Evolutionary conservation across 768 basidiomycete species (phyloP).

Genomic region (Auriculariales sp.): DNA sequence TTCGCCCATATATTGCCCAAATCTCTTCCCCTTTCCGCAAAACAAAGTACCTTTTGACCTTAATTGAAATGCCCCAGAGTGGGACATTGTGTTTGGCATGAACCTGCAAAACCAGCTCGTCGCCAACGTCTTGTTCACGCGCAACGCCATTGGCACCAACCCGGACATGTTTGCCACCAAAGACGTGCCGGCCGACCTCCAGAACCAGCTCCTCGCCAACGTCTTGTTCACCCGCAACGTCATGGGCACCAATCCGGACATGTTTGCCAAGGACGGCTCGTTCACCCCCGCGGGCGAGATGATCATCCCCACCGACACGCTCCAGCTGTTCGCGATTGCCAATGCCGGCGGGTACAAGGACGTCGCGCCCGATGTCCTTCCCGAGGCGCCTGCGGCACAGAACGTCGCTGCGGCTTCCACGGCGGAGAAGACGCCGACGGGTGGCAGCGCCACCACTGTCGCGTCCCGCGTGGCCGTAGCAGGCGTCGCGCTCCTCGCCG

Average conservation of each 20-base stretch:
- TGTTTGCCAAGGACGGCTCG: constrained; percentile 1
- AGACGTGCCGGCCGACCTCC: constrained; percentile 17
- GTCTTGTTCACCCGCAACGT: constrained; percentile 3
- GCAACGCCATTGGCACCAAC: background rate
- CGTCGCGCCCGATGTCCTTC: background rate
- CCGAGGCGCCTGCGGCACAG: no score
- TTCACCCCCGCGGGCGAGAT: constrained; percentile 1
- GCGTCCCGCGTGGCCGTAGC: constrained; percentile 37
- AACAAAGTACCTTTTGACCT: no score
- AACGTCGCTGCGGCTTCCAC: constrained; percentile 3
- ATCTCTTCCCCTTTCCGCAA: no score
- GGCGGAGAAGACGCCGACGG: constrained; percentile 13
- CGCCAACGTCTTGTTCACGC: constrained; percentile 3
- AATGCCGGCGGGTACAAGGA: background rate
- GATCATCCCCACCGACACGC: constrained; percentile 1
- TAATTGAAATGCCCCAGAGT: no score
- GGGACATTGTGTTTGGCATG: no score
- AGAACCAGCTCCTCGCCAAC: no score
- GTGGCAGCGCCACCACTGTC: constrained; percentile 31
- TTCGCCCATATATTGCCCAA: no score
- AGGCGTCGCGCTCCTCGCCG: constrained; percentile 33
- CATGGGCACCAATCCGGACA: constrained; percentile 3
- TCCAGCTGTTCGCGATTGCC: constrained; percentile 1
- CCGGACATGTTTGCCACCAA: constrained; percentile 2
- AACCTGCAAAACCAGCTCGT: no score